phyloP scores from a whole-genome alignment of 2,329 filamentous ascomycete genomes.

The Sporothrix humicola region DNA sequence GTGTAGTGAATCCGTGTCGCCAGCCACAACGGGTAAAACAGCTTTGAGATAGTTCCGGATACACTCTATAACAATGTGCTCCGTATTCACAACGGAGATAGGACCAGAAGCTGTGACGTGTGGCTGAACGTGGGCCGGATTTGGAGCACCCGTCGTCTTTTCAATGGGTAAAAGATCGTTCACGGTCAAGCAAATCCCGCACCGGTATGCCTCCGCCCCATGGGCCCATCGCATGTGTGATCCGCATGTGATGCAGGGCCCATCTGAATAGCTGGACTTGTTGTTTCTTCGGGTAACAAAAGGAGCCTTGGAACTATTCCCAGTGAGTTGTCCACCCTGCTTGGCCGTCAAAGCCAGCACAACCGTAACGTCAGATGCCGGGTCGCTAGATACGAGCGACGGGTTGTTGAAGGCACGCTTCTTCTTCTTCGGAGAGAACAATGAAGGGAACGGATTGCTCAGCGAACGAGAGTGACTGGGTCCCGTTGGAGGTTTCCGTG shows the following conservation, averaged over 20 bases:
- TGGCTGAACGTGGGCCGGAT: neutral
- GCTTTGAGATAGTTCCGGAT: constrained; percentile 47
- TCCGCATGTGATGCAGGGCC: constrained; percentile 85
- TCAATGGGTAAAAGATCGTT: constrained; percentile 70
- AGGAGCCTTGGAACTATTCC: neutral
- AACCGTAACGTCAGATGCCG: constrained; percentile 52
- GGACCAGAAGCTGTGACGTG: constrained; percentile 34
- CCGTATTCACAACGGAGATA: constrained; percentile 66
- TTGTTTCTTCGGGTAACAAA: constrained; percentile 37
- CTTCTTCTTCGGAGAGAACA: constrained; percentile 68
- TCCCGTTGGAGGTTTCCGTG: constrained; percentile 39
- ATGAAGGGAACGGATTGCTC: constrained; percentile 78
- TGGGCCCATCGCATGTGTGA: constrained; percentile 80
- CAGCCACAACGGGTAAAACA: constrained; percentile 29
- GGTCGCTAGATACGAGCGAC: constrained; percentile 43
- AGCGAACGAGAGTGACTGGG: constrained; percentile 67
- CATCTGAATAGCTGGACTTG: constrained; percentile 66
- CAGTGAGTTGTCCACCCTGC: constrained; percentile 36
- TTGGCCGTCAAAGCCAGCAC: constrained; percentile 44
- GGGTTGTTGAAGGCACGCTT: constrained; percentile 55
- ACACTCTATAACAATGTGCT: constrained; percentile 53
- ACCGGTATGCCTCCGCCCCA: constrained; percentile 75
- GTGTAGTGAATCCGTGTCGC: neutral
- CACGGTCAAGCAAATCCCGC: constrained; percentile 81
- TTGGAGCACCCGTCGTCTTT: neutral